Evolutionary conservation across 768 basidiomycete species (phyloP).

Genomic region (Boletellus emodensis): DNA sequence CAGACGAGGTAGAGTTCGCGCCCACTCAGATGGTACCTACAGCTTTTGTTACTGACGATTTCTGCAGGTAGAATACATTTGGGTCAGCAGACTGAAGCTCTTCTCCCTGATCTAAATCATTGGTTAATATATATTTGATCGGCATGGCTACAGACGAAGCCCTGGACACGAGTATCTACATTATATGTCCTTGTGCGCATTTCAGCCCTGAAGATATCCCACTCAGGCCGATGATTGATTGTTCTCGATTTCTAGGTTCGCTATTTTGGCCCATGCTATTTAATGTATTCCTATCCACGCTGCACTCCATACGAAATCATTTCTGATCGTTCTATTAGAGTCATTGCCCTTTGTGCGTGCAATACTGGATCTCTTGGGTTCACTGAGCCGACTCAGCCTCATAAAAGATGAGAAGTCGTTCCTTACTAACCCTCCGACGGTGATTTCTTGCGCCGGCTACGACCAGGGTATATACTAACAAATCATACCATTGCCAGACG

Average conservation of each 20-base stretch:
- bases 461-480: too few relatives aligned
- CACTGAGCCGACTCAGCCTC: too few relatives aligned
- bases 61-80: constrained; percentile 5
- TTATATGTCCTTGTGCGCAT: constrained; percentile 3
- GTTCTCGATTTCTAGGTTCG: constrained; percentile 1
- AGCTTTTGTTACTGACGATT: too few relatives aligned
- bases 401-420: too few relatives aligned
- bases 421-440: too few relatives aligned
- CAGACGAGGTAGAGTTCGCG: constrained; percentile 3
- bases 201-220: neutral
- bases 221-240: neutral
- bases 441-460: too few relatives aligned
- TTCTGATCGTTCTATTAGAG: neutral
- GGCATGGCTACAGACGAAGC: neutral
- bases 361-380: too few relatives aligned
- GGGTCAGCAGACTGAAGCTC: constrained; percentile 1
- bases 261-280: constrained; percentile 6
- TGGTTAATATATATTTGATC: neutral
- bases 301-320: neutral
- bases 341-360: too few relatives aligned
- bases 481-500: neutral
- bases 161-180: constrained; percentile 2
- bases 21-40: too few relatives aligned
- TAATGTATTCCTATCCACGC: neutral
- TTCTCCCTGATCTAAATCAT: neutral